phyloP scores from a whole-genome alignment of 2,329 filamentous ascomycete species.

The Talaromyces sp. region DNA sequence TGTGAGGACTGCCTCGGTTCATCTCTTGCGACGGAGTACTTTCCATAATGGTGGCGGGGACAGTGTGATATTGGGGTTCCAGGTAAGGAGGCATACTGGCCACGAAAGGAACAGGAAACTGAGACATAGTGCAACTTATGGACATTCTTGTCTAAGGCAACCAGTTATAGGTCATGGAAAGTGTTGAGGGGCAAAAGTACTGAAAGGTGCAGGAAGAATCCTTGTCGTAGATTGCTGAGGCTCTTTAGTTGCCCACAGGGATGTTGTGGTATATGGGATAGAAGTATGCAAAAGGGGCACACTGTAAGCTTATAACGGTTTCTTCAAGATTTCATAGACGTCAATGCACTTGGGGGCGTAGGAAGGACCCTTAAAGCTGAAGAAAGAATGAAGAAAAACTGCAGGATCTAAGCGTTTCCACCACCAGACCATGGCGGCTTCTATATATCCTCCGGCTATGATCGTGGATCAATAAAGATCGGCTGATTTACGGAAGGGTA shows the following conservation, averaged over 20 bases:
- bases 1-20: neutral
- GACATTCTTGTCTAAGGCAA: slow-evolving; percentile 1
- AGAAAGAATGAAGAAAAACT: neutral
- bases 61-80: neutral
- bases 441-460: slow-evolving; percentile 8
- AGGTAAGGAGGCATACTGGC: neutral
- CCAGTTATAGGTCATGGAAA: neutral
- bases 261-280: neutral
- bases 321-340: too few relatives aligned
- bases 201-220: neutral
- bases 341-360: neutral
- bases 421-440: neutral
- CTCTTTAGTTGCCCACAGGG: neutral
- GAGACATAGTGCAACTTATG: slow-evolving; percentile 3
- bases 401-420: neutral
- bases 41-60: neutral
- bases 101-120: neutral
- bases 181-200: neutral
- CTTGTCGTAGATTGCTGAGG: neutral
- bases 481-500: slow-evolving; percentile 8
- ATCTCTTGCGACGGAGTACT: neutral
- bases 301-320: too few relatives aligned
- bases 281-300: neutral
- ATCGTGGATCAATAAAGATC: slow-evolving; percentile 11
- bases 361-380: neutral